Evolutionary conservation across 257 asterid species (phyloP), one percentile per base, ranked within the genome.

Genomic region (Henckelia pumila): DNA sequence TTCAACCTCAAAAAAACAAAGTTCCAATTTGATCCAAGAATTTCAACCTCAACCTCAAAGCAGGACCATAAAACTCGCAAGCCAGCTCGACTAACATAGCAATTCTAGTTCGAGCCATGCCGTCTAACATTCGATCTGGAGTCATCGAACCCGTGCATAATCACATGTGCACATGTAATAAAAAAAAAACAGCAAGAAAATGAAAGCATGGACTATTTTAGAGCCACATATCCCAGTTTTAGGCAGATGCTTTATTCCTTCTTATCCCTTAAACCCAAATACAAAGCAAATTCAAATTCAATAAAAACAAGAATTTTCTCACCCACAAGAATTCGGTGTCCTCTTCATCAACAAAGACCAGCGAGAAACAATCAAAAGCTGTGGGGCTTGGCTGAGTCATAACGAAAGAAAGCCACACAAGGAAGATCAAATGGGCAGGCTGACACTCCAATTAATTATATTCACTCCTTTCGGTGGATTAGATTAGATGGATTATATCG

Each of bases 331-430:
- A 56, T 29, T 55, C 56, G 29, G 56, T 33, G 67, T 69, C 63
- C 67, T 69, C 65, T 69, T 70, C 72, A 67, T 58, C 66, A 67
- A 60, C 50, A 61, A 47, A 71, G 62, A 67, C 66, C 79, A 73
- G 68, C 3, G 8, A 50, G 68, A 79, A 73, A 63, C 52, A 61
- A 35, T 57, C 59, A 50, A 70, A 69, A 60, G 16, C 30, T 17
- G 3, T 79, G 78, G 81, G 89, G 80, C 69, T 71, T 61, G 71
- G 63, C 9, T 40, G 56, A 40, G 61, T 61, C 78, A 33, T 56
- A 60, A 78, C 73, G 71, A 74, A 75, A 71, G 56, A 77, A 86
- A 70, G 59, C 87, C 86, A 86, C 74, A 44, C 82, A 72, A 29
- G 64, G 68, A 55, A 79, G 77, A 82, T 82, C 88, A 37, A 60